Conservation (phyloP, 2,329 filamentous ascomycete genomes). For the Aspergillus piperis region DNA sequence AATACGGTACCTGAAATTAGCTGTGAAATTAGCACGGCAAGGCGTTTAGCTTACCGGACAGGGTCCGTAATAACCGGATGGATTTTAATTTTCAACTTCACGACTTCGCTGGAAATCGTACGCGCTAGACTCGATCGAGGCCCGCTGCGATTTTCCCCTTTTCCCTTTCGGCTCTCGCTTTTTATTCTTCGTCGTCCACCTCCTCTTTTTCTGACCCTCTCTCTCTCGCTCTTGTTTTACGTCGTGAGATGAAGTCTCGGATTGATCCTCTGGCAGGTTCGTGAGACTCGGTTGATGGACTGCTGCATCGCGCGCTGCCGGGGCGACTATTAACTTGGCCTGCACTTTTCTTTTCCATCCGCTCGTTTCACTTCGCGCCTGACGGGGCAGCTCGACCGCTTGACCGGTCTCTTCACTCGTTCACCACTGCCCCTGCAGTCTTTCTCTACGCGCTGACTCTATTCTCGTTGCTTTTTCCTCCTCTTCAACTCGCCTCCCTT, state of each 20-base stretch:
- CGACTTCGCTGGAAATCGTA: background rate
- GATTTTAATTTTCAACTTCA: background rate
- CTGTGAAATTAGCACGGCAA: background rate
- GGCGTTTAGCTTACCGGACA: background rate
- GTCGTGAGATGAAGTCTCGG: conserved; percentile 22
- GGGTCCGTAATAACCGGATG: background rate
- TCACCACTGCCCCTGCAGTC: conserved; percentile 13
- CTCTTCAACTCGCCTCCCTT: background rate
- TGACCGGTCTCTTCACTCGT: conserved; percentile 18
- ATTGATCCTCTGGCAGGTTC: conserved; percentile 33
- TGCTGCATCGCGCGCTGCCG: conserved; percentile 14
- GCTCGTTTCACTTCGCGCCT: conserved; percentile 14
- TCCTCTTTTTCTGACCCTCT: conserved; percentile 11
- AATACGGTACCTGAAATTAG: conserved; percentile 1
- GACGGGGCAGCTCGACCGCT: conserved; percentile 11
- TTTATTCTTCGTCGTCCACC: conserved; percentile 14
- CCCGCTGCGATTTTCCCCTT: conserved; percentile 22
- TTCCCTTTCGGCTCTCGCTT: conserved; percentile 18
- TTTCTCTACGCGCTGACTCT: conserved; percentile 8
- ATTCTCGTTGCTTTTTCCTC: conserved; percentile 5
- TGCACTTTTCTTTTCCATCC: conserved; percentile 11
- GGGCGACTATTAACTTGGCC: conserved; percentile 13
- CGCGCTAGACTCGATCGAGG: conserved; percentile 13
- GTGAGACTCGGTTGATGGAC: conserved; percentile 25
- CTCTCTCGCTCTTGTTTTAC: conserved; percentile 5